A percentile compares a stretch with the other conserved stretches of the same genome.
phyloP scores from a whole-genome alignment of 2,329 filamentous ascomycete species.

The Calonectria fujianensis region DNA sequence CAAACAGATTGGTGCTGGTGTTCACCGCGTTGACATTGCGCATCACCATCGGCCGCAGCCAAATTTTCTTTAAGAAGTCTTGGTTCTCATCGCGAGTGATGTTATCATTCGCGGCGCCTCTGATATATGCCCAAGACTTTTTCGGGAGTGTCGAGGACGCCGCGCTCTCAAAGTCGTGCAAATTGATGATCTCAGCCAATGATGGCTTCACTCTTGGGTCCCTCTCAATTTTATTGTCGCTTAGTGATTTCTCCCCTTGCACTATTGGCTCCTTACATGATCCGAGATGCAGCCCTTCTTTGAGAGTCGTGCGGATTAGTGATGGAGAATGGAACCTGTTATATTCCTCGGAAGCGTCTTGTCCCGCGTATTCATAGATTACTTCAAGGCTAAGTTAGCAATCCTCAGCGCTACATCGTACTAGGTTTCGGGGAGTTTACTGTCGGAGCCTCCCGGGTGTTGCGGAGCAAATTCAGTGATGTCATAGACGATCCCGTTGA shows the following conservation, averaged over 20 bases:
- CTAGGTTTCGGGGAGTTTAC: neutral
- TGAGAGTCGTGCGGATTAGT: constrained; percentile 47
- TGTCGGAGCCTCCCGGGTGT: constrained; percentile 50
- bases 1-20: constrained; percentile 45
- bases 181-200: constrained; percentile 50
- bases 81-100: constrained; percentile 51
- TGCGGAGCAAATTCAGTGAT: constrained; percentile 52
- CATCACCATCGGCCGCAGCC: constrained; percentile 53
- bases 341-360: constrained; percentile 52
- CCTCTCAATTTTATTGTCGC: neutral
- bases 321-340: constrained; percentile 50
- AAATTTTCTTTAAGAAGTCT: constrained; percentile 45
- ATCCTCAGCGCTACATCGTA: neutral
- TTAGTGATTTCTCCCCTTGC: neutral
- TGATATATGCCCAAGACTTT: constrained; percentile 54
- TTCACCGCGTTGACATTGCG: constrained; percentile 41
- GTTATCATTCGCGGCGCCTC: constrained; percentile 51
- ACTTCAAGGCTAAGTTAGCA: constrained; percentile 36
- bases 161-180: constrained; percentile 52
- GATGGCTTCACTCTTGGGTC: constrained; percentile 6
- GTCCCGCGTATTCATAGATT: constrained; percentile 52
- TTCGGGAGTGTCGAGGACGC: constrained; percentile 40
- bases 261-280: neutral
- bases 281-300: constrained; percentile 25
- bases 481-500: constrained; percentile 81